Conservation (phyloP, 768 basidiomycete genomes). For the Russula olivacea region DNA sequence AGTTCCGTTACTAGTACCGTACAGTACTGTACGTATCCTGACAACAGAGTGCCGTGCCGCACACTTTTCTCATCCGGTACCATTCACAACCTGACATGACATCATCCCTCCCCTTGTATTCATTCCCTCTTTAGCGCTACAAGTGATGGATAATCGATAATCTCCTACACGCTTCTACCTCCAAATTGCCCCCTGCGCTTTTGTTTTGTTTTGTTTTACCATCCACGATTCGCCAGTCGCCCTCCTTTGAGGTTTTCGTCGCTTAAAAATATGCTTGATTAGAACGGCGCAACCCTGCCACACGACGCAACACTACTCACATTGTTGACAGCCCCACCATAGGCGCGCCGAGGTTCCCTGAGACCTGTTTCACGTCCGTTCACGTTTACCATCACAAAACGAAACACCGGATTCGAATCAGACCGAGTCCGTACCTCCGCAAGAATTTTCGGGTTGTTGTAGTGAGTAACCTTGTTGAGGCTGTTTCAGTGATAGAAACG, state of each 20-base stretch:
- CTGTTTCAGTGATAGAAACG: constrained; percentile 17
- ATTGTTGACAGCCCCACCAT: constrained; percentile 86
- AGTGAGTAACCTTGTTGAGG: constrained; percentile 77
- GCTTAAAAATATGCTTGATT: constrained; percentile 33
- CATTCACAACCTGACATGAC: constrained; percentile 6
- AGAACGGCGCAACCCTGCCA: not conserved
- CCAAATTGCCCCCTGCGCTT: not conserved
- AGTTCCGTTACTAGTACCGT: not conserved
- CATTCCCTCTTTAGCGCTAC: not conserved
- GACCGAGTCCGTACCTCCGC: constrained; percentile 56
- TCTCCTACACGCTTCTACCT: not conserved
- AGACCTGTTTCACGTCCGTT: constrained; percentile 42
- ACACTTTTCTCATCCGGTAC: not conserved
- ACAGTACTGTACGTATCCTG: not conserved
- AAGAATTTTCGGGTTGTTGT: constrained; percentile 87
- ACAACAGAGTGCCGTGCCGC: not conserved
- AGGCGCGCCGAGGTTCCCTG: constrained; percentile 79
- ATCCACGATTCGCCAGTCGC: constrained; percentile 59
- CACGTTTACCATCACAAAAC: not conserved
- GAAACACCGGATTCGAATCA: not conserved
- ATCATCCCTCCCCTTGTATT: not conserved
- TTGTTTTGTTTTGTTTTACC: constrained; percentile 37
- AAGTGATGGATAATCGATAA: constrained; percentile 2
- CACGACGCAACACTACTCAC: constrained; percentile 40
- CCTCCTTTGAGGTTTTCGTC: constrained; percentile 67